Conservation (phyloP, 441 rosid genomes). For the Sinapis alba region DNA sequence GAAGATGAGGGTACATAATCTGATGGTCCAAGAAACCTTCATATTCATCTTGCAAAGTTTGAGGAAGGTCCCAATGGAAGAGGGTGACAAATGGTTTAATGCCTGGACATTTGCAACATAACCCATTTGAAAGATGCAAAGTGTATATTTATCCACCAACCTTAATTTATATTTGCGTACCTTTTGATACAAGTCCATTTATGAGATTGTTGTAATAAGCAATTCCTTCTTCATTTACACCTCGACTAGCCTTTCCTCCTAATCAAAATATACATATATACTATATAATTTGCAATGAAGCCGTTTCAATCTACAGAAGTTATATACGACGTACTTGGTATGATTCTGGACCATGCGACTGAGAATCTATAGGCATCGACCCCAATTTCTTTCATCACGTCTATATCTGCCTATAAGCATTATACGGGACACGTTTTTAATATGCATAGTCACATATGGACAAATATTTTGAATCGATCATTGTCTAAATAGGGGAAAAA, state of each 20-base stretch:
- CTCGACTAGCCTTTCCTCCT: constrained; percentile 24
- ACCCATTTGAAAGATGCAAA: not conserved
- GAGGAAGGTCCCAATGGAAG: constrained; percentile 37
- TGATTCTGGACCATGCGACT: too few species aligned
- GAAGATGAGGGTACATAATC: constrained; percentile 20
- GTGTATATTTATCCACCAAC: not conserved
- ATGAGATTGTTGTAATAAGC: constrained; percentile 30
- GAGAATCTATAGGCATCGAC: too few species aligned
- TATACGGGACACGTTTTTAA: too few species aligned
- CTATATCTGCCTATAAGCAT: too few species aligned
- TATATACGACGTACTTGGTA: too few species aligned
- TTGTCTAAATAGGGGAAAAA: too few species aligned
- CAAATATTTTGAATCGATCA: too few species aligned
- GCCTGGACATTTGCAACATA: constrained; percentile 5
- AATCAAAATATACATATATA: too few species aligned
- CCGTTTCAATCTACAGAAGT: too few species aligned
- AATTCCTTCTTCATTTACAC: constrained; percentile 29
- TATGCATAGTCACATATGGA: too few species aligned
- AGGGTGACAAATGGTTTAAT: constrained; percentile 28
- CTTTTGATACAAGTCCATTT: constrained; percentile 11
- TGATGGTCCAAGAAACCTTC: constrained; percentile 29
- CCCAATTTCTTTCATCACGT: too few species aligned
- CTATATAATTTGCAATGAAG: too few species aligned
- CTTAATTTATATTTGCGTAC: not conserved
- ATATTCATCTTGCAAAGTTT: constrained; percentile 29